Conservation (phyloP, 2,329 filamentous ascomycete species). For the Apiospora arundinis region DNA sequence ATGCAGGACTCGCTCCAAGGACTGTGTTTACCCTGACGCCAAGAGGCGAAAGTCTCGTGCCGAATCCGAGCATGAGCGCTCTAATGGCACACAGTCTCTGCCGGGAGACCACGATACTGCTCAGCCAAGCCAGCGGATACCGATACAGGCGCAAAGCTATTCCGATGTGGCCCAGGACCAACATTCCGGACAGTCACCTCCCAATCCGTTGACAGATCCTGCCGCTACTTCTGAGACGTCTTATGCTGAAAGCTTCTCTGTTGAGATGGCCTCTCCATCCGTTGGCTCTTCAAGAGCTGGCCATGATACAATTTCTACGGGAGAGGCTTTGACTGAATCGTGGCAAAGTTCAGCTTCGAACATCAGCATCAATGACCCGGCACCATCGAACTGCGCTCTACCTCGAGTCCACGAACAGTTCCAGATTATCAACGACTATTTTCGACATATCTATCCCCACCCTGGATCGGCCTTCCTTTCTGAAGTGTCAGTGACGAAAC, state of each 20-base stretch:
- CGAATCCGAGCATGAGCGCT: not conserved
- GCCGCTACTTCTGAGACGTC: not conserved
- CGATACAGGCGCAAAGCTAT: not conserved
- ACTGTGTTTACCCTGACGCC: not conserved
- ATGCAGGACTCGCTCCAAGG: not conserved
- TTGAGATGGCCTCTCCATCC: not conserved
- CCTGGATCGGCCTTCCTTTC: not conserved
- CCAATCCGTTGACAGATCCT: not conserved
- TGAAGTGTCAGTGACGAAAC: not conserved
- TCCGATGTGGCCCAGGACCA: not conserved
- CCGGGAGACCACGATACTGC: not conserved
- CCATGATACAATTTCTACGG: not conserved
- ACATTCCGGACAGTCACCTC: not conserved
- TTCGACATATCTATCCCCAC: not conserved
- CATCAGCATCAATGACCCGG: not conserved
- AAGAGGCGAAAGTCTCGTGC: not conserved
- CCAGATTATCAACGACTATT: not conserved
- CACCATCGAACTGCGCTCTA: not conserved
- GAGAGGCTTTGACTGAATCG: not conserved
- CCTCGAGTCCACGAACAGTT: not conserved
- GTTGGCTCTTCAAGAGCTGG: not conserved
- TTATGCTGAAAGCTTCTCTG: not conserved
- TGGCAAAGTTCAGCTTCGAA: not conserved
- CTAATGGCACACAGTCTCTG: accelerated
- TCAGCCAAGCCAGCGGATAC: not conserved